phyloP scores from a whole-genome alignment of 306 rosid genomes.

The Canavalia gladiata region DNA sequence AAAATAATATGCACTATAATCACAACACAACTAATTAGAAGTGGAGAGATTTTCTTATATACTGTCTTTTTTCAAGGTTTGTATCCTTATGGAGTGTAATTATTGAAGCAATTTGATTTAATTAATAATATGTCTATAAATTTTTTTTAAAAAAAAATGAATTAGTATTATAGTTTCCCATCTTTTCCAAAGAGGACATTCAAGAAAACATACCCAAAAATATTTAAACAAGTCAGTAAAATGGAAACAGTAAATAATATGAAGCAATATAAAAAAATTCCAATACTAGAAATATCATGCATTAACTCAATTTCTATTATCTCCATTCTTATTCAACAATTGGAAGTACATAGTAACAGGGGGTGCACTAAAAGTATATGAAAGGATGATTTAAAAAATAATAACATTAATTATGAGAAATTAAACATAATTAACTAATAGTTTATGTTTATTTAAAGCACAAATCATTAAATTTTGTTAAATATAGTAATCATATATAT shows the following conservation, averaged over 20 bases:
- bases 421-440: constrained; percentile 4
- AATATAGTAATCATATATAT: constrained; percentile 10
- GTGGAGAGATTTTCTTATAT: constrained; percentile 19
- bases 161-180: constrained; percentile 1
- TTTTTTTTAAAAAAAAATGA: constrained; percentile 7
- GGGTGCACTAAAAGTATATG: background rate
- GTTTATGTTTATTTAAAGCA: constrained; percentile 14
- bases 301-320: constrained; percentile 31
- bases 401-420: constrained; percentile 3
- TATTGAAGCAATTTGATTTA: constrained; percentile 64
- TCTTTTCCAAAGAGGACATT: background rate
- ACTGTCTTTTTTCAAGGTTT: constrained; percentile 91
- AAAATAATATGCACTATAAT: constrained; percentile 28
- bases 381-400: background rate
- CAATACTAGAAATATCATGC: constrained; percentile 1
- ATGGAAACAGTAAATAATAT: background rate
- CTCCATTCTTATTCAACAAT: background rate
- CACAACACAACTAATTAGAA: constrained; percentile 34
- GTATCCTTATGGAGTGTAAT: constrained; percentile 82
- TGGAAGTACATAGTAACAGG: constrained; percentile 4
- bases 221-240: constrained; percentile 16
- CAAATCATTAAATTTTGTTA: constrained; percentile 5
- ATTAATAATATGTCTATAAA: constrained; percentile 20
- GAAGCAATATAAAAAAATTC: background rate
- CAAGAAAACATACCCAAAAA: background rate